phyloP scores from a whole-genome alignment of 2,329 filamentous ascomycete species.

The Exophiala sp. region DNA sequence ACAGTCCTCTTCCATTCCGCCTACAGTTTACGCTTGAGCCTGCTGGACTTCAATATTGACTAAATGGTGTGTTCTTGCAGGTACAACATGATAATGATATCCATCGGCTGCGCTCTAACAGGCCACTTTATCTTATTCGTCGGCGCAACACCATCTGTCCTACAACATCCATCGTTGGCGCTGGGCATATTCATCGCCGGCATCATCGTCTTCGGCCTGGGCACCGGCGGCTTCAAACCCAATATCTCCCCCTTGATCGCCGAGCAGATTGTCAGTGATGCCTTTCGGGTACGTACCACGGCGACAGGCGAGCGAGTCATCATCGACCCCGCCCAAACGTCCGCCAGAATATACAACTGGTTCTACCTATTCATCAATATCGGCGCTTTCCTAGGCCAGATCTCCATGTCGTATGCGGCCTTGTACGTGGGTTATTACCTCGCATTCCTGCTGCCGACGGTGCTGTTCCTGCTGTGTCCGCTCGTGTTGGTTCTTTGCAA shows the following conservation, averaged over 20 bases:
- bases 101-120: slow-evolving; percentile 35
- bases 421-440: slow-evolving; percentile 75
- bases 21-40: no score
- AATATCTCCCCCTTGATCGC: slow-evolving; percentile 71
- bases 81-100: slow-evolving; percentile 36
- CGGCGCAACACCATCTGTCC: slow-evolving; percentile 29
- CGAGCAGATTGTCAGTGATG: slow-evolving; percentile 63
- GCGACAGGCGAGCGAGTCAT: slow-evolving; percentile 64
- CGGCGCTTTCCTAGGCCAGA: slow-evolving; percentile 59
- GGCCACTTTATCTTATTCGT: slow-evolving; percentile 28
- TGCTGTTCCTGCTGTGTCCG: slow-evolving; percentile 62
- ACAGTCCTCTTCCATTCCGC: no score
- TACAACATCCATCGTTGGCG: slow-evolving; percentile 28
- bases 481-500: slow-evolving; percentile 58
- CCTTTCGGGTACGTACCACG: slow-evolving; percentile 55
- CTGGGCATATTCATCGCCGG: slow-evolving; percentile 30
- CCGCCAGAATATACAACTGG: slow-evolving; percentile 65
- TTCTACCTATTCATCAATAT: slow-evolving; percentile 71
- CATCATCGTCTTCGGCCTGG: slow-evolving; percentile 39
- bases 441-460: slow-evolving; percentile 64
- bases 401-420: slow-evolving; percentile 70
- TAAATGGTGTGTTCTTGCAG: slow-evolving; percentile 15
- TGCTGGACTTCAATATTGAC: no score
- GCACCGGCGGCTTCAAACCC: slow-evolving; percentile 71
- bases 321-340: slow-evolving; percentile 65